phyloP scores from a whole-genome alignment of 768 basidiomycete genomes.

The Sarcodon sp. region DNA sequence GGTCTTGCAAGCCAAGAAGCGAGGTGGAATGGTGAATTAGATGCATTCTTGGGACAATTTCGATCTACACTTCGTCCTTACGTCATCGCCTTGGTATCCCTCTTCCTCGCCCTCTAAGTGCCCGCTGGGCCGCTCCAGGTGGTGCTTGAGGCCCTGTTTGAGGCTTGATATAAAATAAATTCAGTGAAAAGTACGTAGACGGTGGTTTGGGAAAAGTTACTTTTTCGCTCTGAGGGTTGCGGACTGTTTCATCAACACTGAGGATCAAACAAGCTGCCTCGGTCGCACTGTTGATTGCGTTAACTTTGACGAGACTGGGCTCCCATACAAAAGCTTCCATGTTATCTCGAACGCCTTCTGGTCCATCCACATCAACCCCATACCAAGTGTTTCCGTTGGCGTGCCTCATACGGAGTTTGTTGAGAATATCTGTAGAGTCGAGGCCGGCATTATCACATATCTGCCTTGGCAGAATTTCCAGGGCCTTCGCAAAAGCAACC shows the following conservation, averaged over 20 bases:
- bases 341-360: conserved; percentile 85
- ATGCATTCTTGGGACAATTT: neutral
- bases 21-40: no score
- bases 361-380: conserved; percentile 89
- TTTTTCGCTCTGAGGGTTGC: conserved; percentile 88
- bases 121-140: conserved; percentile 82
- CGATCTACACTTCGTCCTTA: conserved; percentile 9
- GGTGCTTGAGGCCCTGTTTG: conserved; percentile 82
- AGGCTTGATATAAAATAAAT: conserved; percentile 28
- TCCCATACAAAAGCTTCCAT: conserved; percentile 99
- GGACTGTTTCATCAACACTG: conserved; percentile 94
- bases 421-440: conserved; percentile 94
- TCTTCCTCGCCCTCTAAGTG: conserved; percentile 76
- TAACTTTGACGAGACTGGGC: conserved; percentile 87
- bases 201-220: conserved; percentile 31
- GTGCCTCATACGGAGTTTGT: conserved; percentile 95
- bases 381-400: conserved; percentile 82
- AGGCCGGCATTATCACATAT: conserved; percentile 98
- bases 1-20: no score
- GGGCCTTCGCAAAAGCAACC: conserved; percentile 90
- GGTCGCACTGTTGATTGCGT: conserved; percentile 89
- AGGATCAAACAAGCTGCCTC: conserved; percentile 95
- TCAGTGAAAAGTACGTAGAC: conserved; percentile 6
- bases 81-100: conserved; percentile 62
- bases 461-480: conserved; percentile 96